Evolutionary conservation across 2,329 filamentous ascomycete genomes (phyloP), one percentile per base, ranked within the genome.

Genomic region (Celoporthe dispersa): DNA sequence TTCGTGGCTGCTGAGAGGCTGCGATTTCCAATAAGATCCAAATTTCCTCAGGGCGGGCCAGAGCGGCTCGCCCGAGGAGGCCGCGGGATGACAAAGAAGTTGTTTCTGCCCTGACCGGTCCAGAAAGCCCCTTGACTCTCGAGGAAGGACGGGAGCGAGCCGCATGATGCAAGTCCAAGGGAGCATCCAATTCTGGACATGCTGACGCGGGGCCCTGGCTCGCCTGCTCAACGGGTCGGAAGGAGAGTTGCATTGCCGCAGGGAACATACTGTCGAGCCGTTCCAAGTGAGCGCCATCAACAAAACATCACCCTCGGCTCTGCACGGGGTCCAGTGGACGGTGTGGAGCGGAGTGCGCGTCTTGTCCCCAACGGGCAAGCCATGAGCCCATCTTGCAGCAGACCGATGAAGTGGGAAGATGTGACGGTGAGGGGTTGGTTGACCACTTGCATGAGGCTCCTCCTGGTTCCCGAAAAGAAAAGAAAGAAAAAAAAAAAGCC

Each of bases 361-460:
- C 55, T 44, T 62, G 55, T 7, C 62, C 67, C n/a, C 25, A 41
- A 60, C 51, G 31, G 68, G 68, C 33, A 68, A 67, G 59, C 62
- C 55, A 70, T 63, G 64, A 53, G 68, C 41, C 67, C 55, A 65
- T 60, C 64, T 55, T 59, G 67, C 64, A 67, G 62, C 65, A 39
- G 39, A 25, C 57, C 41, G 41, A 61, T 51, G 62, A 16, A 48
- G 63, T 59, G 63, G 67, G 31, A 28, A 69, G 41, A 61, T 60
- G 66, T 41, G 55, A 68, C 61, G 28, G 64, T n/a, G 44, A n/a
- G 19, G 61, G 60, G 41, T 19, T 12, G 11, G 55, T 39, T 57
- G 22, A 51, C 33, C 62, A 59, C 69, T 61, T 68, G 66, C 62
- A 70, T 44, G 25, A 64, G 31, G 31, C 41, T 57, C 53, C 51